Percentiles rank a stretch among this genome's conserved stretches.
phyloP scores from a whole-genome alignment of 805 yeast species.

The Starmerella bombi region DNA sequence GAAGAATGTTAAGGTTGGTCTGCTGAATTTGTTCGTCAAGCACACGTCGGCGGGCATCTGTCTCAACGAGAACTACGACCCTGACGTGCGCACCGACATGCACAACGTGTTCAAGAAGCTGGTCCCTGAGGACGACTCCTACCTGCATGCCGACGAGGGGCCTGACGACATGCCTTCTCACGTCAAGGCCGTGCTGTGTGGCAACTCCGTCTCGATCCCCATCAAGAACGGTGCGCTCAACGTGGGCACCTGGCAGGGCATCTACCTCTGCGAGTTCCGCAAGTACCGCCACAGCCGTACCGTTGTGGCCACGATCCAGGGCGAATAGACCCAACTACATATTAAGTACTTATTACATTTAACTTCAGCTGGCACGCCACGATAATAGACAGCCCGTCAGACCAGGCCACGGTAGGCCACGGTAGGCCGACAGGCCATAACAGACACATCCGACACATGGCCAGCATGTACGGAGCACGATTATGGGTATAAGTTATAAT shows the following conservation, averaged over 20 bases:
- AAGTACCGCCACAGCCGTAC: constrained; percentile 48
- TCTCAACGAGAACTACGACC: constrained; percentile 67
- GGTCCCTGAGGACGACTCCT: constrained; percentile 50
- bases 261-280: constrained; percentile 65
- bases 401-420: too few relatives aligned
- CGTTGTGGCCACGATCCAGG: constrained; percentile 62
- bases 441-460: too few relatives aligned
- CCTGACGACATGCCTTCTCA: constrained; percentile 80
- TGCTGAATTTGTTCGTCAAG: constrained; percentile 52
- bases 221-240: constrained; percentile 54
- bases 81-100: constrained; percentile 64
- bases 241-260: constrained; percentile 79
- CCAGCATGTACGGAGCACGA: too few relatives aligned
- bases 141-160: constrained; percentile 58
- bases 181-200: constrained; percentile 46
- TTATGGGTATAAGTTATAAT: too few relatives aligned
- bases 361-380: too few relatives aligned
- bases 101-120: constrained; percentile 45
- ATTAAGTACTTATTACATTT: too few relatives aligned
- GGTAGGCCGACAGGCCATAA: too few relatives aligned
- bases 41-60: constrained; percentile 73
- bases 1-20: constrained; percentile 46
- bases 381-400: too few relatives aligned
- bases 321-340: constrained; percentile 32
- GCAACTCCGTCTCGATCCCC: constrained; percentile 55